phyloP scores from a whole-genome alignment of 495 filamentous ascomycete species.

The Collariella sp. region DNA sequence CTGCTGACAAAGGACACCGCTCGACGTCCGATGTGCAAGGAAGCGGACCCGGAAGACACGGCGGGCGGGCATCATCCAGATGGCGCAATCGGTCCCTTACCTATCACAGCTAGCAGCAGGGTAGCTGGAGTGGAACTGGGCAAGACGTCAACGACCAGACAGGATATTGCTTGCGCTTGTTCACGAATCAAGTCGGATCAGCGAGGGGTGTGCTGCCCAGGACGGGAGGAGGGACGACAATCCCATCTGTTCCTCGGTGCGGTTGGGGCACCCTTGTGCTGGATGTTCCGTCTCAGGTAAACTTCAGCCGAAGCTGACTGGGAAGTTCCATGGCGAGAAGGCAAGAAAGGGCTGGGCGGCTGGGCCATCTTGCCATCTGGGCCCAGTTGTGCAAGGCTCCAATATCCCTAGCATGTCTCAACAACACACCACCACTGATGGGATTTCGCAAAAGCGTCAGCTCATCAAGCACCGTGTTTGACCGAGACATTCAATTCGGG shows the following conservation, averaged over 20 bases:
- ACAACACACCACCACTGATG: too few species aligned
- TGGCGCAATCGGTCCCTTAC: conserved; percentile 27
- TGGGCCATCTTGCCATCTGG: too few species aligned
- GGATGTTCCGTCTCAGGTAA: neutral
- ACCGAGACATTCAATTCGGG: neutral
- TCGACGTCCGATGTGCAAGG: neutral
- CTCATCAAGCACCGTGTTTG: neutral
- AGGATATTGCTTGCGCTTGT: neutral
- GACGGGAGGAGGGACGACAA: neutral
- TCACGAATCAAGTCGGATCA: neutral
- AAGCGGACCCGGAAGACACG: conserved; percentile 7
- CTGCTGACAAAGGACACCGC: neutral
- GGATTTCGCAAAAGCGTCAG: too few species aligned
- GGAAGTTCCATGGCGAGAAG: too few species aligned
- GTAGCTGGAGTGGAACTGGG: conserved; percentile 7
- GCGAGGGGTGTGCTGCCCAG: neutral
- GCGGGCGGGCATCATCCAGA: conserved; percentile 14
- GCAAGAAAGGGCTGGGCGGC: too few species aligned
- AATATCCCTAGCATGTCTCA: too few species aligned
- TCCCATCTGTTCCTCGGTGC: neutral
- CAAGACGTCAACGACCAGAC: neutral
- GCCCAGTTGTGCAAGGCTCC: too few species aligned
- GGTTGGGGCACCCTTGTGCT: neutral
- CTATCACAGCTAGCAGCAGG: conserved; percentile 15
- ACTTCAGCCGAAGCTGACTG: too few species aligned